Evolutionary conservation across 2,329 filamentous ascomycete species (phyloP), one percentile per base, ranked within the genome.

Genomic region (Mycosphaerella sp.): DNA sequence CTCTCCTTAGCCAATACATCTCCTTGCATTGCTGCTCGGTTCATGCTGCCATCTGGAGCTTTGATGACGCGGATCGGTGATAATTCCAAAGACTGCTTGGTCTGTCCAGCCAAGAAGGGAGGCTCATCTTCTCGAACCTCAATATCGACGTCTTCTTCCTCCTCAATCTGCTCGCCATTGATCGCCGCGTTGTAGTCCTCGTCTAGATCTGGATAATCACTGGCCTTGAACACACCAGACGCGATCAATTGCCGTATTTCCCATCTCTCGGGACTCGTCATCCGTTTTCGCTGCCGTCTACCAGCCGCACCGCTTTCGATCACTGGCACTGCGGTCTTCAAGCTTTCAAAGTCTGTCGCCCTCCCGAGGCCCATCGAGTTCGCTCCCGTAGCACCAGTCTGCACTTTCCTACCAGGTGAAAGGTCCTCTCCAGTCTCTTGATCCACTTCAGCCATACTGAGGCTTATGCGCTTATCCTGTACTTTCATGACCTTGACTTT

Each of bases 381-480:
- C 9, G 93, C 93, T 6, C 93, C 93, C 1, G 91, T 93, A 13
- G 86, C 82, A 62, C 93, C 89, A 1, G 86, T 89, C 27, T 86
- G 84, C 63, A 97, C 80, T 41, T 86, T 79, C 52, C 80, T 79
- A 57, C 90, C 83, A 0, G 90, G 89, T 27, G 85, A 81, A 35
- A 95, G 73, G 64, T 98, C 93, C 64, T 82, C 79, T 5, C 93
- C 93, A 2, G 87, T 90, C 27, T 81, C 79, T 68, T 98, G 93
- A 61, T 98, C 91, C 13, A 96, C 90, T 55, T 96, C 91, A 65
- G 95, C 95, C 90, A 98, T 96, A 0, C 90, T 95, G 5, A 98
- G 73, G 0, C 89, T 90, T 62, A 97, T 84, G 25, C 87, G 80
- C 47, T 76, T 81, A 3, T 86, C 85, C 64, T 97, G 87, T 47